Base-by-base conservation (phyloP, 768 basidiomycete genomes). In the Dioszegia hungarica region DNA sequence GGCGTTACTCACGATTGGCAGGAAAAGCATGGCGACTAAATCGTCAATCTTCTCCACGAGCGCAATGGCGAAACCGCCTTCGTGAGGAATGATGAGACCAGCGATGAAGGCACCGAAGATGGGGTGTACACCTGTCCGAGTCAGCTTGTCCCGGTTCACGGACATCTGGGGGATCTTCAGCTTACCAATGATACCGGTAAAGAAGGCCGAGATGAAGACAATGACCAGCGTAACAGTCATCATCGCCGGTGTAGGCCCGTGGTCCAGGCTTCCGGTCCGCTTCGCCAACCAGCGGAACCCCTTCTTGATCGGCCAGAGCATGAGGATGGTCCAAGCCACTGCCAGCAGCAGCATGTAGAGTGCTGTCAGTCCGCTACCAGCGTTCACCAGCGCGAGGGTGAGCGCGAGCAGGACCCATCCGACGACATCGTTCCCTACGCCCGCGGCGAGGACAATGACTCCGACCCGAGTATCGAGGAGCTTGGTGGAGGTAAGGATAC, bases 31-130 rank as follows among this genome's bases (percentile, higher is more conserved):
- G 3, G 82, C 77, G 9, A 91, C 84, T n/a, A 92, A 77, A 79
- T 94, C 91, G 76, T 95, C 91, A 25, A 92, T 75, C 74, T 88
- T 92, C 64, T 90, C 88, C 0, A 88, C 85, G 15, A 93, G 69
- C 0, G 86, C 81, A 55, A 90, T 87, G 5, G 84, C 87, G 68
- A 84, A 89, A 0, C 89, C 89, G 56, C 87, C 86, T 34, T 89
- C 85, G 57, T 87, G 84, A 5, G 91, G 90, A 27, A 92, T 83
- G 64, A 90, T 82, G 11, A 93, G 76, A 15, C 90, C 90, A 19
- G 86, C 86, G 31, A 91, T 62, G 78, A 92, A 92, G 1, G 86
- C 89, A 50, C 88, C 91, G 68, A 94, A 94, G 38, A 73, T 63
- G 24, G 67, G 62, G 59, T 68, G 67, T 4, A 68, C 67, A 25